Evolutionary conservation across 345 rosid genomes (phyloP).

Genomic region (Dipteronia sinensis): DNA sequence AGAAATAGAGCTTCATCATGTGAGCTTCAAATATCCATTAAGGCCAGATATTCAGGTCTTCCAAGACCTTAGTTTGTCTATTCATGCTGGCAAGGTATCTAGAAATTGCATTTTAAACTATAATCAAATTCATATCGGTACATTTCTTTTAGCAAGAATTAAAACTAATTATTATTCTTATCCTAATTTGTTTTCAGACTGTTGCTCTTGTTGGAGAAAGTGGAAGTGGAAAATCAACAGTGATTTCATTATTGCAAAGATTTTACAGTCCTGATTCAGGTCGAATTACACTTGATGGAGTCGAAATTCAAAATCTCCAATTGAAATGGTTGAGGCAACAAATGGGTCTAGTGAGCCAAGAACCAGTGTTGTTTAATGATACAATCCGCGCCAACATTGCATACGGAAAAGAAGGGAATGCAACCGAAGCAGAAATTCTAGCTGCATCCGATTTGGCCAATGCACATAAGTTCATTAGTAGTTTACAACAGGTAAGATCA

Average conservation of each 20-base stretch:
- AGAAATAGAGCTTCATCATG: conserved; percentile 63
- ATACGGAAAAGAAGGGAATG: conserved; percentile 74
- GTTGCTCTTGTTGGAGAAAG: conserved; percentile 90
- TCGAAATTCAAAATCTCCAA: conserved; percentile 57
- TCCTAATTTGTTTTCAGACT: conserved; percentile 44
- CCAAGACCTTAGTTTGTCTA: conserved; percentile 60
- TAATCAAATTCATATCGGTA: background rate
- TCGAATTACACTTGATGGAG: conserved; percentile 66
- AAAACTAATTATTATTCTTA: background rate
- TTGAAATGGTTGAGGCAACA: conserved; percentile 81
- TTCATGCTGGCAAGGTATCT: conserved; percentile 70
- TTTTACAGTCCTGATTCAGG: conserved; percentile 86
- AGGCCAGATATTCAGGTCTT: conserved; percentile 77
- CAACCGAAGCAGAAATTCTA: conserved; percentile 64
- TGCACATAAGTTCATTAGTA: conserved; percentile 78
- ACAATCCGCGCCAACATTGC: conserved; percentile 81
- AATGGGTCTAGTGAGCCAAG: conserved; percentile 84
- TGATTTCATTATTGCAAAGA: conserved; percentile 66
- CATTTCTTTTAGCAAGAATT: background rate
- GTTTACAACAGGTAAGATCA: conserved; percentile 63
- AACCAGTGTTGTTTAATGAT: conserved; percentile 69
- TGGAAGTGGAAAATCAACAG: conserved; percentile 86
- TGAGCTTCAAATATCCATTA: conserved; percentile 72
- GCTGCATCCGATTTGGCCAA: conserved; percentile 76
- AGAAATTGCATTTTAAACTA: background rate